phyloP scores from a whole-genome alignment of 2,329 filamentous ascomycete genomes.

The Hymenoscyphus scutula region DNA sequence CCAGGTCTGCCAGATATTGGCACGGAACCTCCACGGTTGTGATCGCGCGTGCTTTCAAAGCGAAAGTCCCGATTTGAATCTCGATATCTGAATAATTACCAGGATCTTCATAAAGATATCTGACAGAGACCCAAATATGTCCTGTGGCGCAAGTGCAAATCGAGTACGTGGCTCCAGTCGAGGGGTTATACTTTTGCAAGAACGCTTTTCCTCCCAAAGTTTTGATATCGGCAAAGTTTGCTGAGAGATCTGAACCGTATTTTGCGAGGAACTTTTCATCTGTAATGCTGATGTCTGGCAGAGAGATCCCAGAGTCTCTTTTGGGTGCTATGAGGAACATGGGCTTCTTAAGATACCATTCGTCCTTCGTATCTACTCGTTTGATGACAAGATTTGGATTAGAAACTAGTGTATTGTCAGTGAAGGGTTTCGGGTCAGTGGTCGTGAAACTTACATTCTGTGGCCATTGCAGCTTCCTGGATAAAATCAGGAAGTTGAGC shows the following conservation, averaged over 20 bases:
- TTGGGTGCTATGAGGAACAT: conserved; percentile 28
- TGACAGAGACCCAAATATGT: conserved; percentile 31
- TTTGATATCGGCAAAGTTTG: conserved; percentile 33
- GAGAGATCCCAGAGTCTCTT: conserved; percentile 30
- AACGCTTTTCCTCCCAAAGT: conserved; percentile 28
- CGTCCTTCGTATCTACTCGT: conserved; percentile 18
- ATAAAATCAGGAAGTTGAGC: conserved; percentile 31
- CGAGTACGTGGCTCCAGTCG: conserved; percentile 26
- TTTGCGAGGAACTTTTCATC: conserved; percentile 30
- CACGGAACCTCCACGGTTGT: conserved; percentile 30
- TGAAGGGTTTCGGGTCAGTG: too few relatives aligned
- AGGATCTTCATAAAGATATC: conserved; percentile 8
- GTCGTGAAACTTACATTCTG: conserved; percentile 26
- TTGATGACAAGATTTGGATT: conserved; percentile 28
- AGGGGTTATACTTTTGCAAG: conserved; percentile 28
- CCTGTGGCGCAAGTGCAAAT: conserved; percentile 32
- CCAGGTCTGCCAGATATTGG: conserved; percentile 17
- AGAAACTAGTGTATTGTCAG: conserved; percentile 20
- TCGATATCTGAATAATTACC: conserved; percentile 24
- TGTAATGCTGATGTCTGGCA: conserved; percentile 28
- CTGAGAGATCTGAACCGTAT: conserved; percentile 30
- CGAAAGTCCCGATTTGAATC: conserved; percentile 32
- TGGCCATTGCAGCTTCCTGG: conserved; percentile 32
- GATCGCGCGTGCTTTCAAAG: conserved; percentile 27
- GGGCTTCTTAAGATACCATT: conserved; percentile 23